phyloP scores from a whole-genome alignment of 495 filamentous ascomycete genomes.

The Chaetomium cochliodes region DNA sequence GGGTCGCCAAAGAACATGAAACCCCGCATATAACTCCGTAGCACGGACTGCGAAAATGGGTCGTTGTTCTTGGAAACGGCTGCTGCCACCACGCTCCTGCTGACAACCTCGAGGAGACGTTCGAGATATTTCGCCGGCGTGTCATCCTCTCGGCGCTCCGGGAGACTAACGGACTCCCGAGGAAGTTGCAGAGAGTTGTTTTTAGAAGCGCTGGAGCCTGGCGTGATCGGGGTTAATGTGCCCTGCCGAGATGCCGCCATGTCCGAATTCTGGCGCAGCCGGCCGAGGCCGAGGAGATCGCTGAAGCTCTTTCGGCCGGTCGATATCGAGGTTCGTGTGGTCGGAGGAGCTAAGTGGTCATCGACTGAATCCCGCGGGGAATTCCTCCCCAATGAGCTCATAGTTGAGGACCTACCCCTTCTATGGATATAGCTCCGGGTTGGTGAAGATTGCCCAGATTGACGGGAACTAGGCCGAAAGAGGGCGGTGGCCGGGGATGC shows the following conservation, averaged over 20 bases:
- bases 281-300: slow-evolving; percentile 74
- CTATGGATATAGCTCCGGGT: slow-evolving; percentile 53
- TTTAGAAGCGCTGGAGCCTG: slow-evolving; percentile 64
- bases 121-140: slow-evolving; percentile 86
- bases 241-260: slow-evolving; percentile 53
- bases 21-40: slow-evolving; percentile 91
- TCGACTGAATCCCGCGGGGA: slow-evolving; percentile 53
- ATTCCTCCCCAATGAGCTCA: slow-evolving; percentile 65
- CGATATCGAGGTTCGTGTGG: slow-evolving; percentile 73
- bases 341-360: slow-evolving; percentile 57
- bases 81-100: slow-evolving; percentile 74
- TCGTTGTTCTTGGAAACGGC: slow-evolving; percentile 81
- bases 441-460: slow-evolving; percentile 73
- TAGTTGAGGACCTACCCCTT: slow-evolving; percentile 81
- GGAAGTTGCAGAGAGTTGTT: slow-evolving; percentile 68
- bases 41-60: slow-evolving; percentile 73
- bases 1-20: slow-evolving; percentile 95
- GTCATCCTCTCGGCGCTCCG: slow-evolving; percentile 81
- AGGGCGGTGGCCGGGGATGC: slow-evolving; percentile 52
- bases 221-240: slow-evolving; percentile 63
- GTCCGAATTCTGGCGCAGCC: slow-evolving; percentile 76
- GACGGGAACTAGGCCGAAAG: slow-evolving; percentile 63
- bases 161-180: slow-evolving; percentile 62
- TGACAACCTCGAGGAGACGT: slow-evolving; percentile 74
- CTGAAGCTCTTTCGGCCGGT: slow-evolving; percentile 87